Evolutionary conservation across 331 rosid species (phyloP), one percentile per base, ranked within the genome.

Genomic region (Rhamnella rubrinervis): DNA sequence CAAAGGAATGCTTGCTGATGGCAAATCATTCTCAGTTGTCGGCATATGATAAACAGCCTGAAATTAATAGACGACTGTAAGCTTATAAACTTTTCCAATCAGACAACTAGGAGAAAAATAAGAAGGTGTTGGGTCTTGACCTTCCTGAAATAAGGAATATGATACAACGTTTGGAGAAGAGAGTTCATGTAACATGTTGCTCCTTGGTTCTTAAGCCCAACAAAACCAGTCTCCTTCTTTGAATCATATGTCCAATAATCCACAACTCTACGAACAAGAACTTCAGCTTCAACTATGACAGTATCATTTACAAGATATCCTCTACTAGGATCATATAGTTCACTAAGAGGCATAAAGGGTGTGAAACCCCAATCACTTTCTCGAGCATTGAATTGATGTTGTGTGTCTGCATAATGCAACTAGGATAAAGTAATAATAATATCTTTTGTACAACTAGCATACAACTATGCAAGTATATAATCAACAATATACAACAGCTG

Each of bases 291-390:
- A 78, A 92, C 67, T 70, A 87, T 40, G 61, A 86, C 71, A 14
- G 92, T 78, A 73, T 89, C 98, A 74, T 89, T 86, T 75, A 89
- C 73, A 65, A 92, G 96, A 83, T 85, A 92, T 57, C 96, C 96
- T 81, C 91, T 85, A 55, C 71, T 74, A 63, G 98, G 95, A 75
- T 92, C 98, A 50, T 92, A 92, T 67, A 92, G 65, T 74, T 92
- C 96, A 56, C 95, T 83, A 23, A 92, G 98, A 21, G 96, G 92
- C 96, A 89, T 89, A 71, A 92, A 92, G 70, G 95, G 87, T 31
- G 96, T 89, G 82, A 92, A 92, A 68, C 98, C 98, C 98, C 98
- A 92, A 83, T 92, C 98, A 80, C 98, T 89, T 85, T 92, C 98
- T 4, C 95, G 82, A 3, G 88, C 89, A 83, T 87, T 87, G 89